These are phyloP conservation scores for Paraurostyla sp. DNA, from an alignment of 73 alveolate species.

Conservation along the genomic window DNA sequence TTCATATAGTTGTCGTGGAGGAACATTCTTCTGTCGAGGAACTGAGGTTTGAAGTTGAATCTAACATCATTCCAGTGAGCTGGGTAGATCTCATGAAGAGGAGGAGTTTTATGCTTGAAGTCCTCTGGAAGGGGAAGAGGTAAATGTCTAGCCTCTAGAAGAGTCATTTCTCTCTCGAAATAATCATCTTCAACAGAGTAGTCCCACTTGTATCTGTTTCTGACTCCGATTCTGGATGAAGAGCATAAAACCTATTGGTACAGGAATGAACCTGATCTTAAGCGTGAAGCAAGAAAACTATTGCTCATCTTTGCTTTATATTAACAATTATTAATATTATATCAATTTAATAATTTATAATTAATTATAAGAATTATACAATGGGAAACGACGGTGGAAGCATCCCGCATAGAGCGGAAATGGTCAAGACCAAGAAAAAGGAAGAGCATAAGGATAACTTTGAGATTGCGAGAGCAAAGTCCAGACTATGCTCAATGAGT, in stretches of 20 bases:
- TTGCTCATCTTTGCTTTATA: slow-evolving; percentile 29
- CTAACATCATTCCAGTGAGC: slow-evolving; percentile 79
- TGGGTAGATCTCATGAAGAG: slow-evolving; percentile 70
- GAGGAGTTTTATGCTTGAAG: slow-evolving; percentile 68
- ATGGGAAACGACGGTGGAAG: slow-evolving; percentile 98
- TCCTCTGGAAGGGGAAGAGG: slow-evolving; percentile 73
- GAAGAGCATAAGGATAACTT: slow-evolving; percentile 79
- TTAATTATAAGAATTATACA: slow-evolving; percentile 29
- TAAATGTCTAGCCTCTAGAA: slow-evolving; percentile 70
- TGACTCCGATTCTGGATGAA: slow-evolving; percentile 59
- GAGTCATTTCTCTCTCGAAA: slow-evolving; percentile 72
- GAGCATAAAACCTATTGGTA: not conserved
- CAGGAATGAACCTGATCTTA: not conserved
- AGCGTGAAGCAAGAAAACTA: slow-evolving; percentile 42
- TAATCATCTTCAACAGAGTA: slow-evolving; percentile 72
- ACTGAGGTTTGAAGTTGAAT: slow-evolving; percentile 66
- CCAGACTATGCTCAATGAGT: slow-evolving; percentile 86
- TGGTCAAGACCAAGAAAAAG: slow-evolving; percentile 80
- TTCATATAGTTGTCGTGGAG: slow-evolving; percentile 70
- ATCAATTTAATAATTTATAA: not conserved
- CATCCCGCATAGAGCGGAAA: slow-evolving; percentile 89
- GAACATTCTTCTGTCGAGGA: slow-evolving; percentile 74
- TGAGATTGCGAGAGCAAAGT: slow-evolving; percentile 79
- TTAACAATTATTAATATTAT: slow-evolving; percentile 4
- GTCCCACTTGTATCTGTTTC: slow-evolving; percentile 62